phyloP scores from a whole-genome alignment of 2,329 filamentous ascomycete species.

The Colletotrichum sp. region DNA sequence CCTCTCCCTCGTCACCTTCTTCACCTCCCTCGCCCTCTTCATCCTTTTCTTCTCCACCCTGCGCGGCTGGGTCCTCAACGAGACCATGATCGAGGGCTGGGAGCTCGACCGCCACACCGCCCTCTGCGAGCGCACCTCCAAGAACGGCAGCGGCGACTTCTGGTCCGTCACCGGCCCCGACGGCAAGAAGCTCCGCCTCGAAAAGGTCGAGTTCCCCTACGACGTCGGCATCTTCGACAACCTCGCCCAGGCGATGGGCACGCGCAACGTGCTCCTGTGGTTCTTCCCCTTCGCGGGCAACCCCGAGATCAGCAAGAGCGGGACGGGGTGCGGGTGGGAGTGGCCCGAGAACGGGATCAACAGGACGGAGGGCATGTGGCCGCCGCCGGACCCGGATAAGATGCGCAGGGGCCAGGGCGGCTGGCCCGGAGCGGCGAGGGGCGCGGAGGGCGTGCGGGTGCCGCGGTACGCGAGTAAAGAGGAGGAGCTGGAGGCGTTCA shows the following conservation, averaged over 20 bases:
- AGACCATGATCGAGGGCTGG: conserved; percentile 84
- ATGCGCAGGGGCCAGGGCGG: conserved; percentile 44
- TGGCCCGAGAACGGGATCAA: conserved; percentile 84
- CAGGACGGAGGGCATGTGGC: conserved; percentile 64
- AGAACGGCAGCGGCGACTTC: conserved; percentile 41
- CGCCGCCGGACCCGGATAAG: conserved; percentile 68
- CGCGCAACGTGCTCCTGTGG: conserved; percentile 69
- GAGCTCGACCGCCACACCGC: conserved; percentile 70
- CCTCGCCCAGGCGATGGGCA: conserved; percentile 78
- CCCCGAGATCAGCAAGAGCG: conserved; percentile 45
- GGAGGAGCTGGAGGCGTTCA: conserved; percentile 55
- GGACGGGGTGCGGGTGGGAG: conserved; percentile 55
- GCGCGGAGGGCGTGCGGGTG: conserved; percentile 34
- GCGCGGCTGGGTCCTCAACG: conserved; percentile 69
- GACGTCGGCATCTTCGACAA: conserved; percentile 80
- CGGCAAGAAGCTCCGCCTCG: conserved; percentile 53
- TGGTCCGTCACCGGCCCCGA: conserved; percentile 43
- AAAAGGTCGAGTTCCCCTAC: conserved; percentile 80
- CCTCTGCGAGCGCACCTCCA: conserved; percentile 51
- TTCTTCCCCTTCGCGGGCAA: conserved; percentile 68
- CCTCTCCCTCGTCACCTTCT: conserved; percentile 60
- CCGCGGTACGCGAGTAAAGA: conserved; percentile 43
- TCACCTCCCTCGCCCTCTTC: conserved; percentile 65
- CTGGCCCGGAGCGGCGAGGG: conserved; percentile 41
- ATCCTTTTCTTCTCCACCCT: conserved; percentile 70